Conservation (phyloP, 1,139 yeast genomes). For the Saccharomyces uvarum region DNA sequence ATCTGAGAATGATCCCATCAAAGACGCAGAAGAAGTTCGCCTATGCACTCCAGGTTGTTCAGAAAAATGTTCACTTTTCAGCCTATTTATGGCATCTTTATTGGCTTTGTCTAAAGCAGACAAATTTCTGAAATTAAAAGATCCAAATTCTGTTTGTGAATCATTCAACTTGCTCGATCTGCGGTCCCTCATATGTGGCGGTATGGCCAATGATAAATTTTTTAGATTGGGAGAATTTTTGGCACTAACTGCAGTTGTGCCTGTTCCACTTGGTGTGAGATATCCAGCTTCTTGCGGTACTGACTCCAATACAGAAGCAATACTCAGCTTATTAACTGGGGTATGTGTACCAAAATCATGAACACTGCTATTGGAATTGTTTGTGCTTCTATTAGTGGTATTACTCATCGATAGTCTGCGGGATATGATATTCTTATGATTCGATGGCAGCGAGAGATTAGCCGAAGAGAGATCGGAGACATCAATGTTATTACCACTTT, state of each 20-base stretch:
- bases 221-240: slow-evolving; percentile 29
- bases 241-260: slow-evolving; percentile 4
- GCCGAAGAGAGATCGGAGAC: neutral
- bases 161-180: slow-evolving; percentile 67
- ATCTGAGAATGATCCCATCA: slow-evolving; percentile 34
- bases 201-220: slow-evolving; percentile 42
- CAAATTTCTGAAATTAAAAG: slow-evolving; percentile 81
- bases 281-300: slow-evolving; percentile 12
- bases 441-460: neutral
- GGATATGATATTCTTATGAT: neutral
- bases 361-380: slow-evolving; percentile 13
- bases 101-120: slow-evolving; percentile 90
- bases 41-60: slow-evolving; percentile 24
- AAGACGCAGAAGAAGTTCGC: slow-evolving; percentile 26
- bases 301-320: slow-evolving; percentile 28
- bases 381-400: slow-evolving; percentile 1
- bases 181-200: slow-evolving; percentile 53
- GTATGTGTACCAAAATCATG: slow-evolving; percentile 24
- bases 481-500: neutral
- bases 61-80: slow-evolving; percentile 75
- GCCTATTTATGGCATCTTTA: slow-evolving; percentile 79
- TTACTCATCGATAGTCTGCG: neutral
- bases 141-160: slow-evolving; percentile 75
- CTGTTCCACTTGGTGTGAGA: neutral
- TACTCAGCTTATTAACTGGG: slow-evolving; percentile 25